A percentile compares a stretch with the other conserved stretches of the same genome.
Conservation (phyloP, 805 yeast species). For the Grigorovia yakushimaensis region DNA sequence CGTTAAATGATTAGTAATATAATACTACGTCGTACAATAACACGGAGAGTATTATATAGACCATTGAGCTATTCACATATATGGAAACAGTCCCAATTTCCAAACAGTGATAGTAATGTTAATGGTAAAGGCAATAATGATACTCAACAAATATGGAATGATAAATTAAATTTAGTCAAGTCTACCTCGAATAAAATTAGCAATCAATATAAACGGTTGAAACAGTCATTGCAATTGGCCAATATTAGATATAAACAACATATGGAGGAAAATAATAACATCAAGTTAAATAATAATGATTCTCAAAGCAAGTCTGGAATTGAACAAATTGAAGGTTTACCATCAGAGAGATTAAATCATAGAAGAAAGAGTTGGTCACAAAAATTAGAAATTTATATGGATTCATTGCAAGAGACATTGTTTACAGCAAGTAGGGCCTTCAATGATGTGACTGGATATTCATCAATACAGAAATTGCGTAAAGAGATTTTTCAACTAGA, state of each 20-base stretch:
- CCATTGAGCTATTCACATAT: neutral
- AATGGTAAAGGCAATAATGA: no score
- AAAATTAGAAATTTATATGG: constrained; percentile 39
- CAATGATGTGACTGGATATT: constrained; percentile 88
- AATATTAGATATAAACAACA: constrained; percentile 30
- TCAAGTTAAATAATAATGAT: constrained; percentile 27
- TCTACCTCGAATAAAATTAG: neutral
- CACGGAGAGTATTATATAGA: neutral
- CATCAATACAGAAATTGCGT: constrained; percentile 65
- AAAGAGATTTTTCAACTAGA: constrained; percentile 50
- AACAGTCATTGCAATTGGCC: constrained; percentile 29
- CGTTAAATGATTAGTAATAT: neutral
- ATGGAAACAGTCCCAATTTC: neutral
- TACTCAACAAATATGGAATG: neutral
- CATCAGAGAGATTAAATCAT: constrained; percentile 36
- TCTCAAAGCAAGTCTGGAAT: no score
- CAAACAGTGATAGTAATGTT: neutral
- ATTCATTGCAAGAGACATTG: constrained; percentile 47
- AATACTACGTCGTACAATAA: neutral
- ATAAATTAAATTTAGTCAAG: no score
- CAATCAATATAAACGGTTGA: constrained; percentile 23
- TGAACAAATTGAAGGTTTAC: constrained; percentile 34
- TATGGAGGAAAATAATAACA: constrained; percentile 29
- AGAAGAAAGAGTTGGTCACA: constrained; percentile 33
- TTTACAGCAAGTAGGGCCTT: constrained; percentile 56